Evolutionary conservation across 345 rosid species (phyloP).

Genomic region (Linum usitatissimum): DNA sequence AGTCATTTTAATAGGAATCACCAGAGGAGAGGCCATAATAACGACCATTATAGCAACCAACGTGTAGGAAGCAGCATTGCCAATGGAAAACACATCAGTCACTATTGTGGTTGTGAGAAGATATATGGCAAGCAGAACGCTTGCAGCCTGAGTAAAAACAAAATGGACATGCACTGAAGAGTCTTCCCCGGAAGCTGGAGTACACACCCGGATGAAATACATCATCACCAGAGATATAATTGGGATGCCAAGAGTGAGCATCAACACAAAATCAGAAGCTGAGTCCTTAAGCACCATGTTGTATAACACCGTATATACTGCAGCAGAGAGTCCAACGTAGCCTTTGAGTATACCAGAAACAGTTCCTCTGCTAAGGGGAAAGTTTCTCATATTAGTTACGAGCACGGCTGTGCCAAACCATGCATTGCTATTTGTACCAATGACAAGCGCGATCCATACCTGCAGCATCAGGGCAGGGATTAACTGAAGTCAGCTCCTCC

Average conservation of each 20-base stretch:
- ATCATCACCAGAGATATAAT: constrained; percentile 49
- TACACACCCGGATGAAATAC: constrained; percentile 70
- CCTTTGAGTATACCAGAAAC: constrained; percentile 86
- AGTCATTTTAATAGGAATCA: constrained; percentile 89
- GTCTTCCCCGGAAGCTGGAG: constrained; percentile 84
- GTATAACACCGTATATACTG: constrained; percentile 66
- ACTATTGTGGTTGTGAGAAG: constrained; percentile 44
- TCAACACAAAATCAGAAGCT: constrained; percentile 46
- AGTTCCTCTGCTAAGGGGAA: constrained; percentile 70
- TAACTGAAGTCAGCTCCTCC: background rate
- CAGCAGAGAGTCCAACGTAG: constrained; percentile 68
- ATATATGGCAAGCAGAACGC: constrained; percentile 61
- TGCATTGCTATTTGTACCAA: constrained; percentile 70
- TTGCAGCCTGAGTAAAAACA: constrained; percentile 49
- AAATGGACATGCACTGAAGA: constrained; percentile 70
- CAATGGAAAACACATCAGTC: constrained; percentile 32
- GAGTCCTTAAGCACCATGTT: constrained; percentile 46
- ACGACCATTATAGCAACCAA: constrained; percentile 53
- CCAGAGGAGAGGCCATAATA: constrained; percentile 66
- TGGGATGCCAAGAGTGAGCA: constrained; percentile 73
- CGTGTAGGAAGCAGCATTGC: constrained; percentile 31
- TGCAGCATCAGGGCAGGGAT: constrained; percentile 21
- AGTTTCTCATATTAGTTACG: constrained; percentile 91
- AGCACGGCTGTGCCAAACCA: constrained; percentile 86
- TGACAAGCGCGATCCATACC: constrained; percentile 65